Percentiles rank a stretch among this genome's conserved stretches.
These are phyloP conservation scores for Sporothrix phasma DNA, from an alignment of 2,329 filamentous ascomycete genomes.

Conservation along the genomic window DNA sequence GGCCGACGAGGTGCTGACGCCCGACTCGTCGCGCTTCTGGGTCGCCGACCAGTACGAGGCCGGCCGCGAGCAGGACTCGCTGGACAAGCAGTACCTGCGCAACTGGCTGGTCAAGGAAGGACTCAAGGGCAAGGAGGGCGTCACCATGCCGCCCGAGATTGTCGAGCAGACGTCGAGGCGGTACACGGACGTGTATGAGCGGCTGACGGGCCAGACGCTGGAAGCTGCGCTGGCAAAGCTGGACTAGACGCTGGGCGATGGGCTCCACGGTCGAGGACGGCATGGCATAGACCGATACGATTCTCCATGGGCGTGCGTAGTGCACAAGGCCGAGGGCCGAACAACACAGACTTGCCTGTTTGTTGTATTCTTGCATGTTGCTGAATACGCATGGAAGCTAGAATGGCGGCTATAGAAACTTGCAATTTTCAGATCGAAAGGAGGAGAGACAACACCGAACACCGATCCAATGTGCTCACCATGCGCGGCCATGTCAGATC, in stretches of 20 bases:
- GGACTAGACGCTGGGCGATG: background rate
- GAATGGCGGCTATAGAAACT: background rate
- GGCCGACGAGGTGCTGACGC: conserved; percentile 78
- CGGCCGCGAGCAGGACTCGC: conserved; percentile 68
- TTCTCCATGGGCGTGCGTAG: background rate
- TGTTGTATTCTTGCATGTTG: background rate
- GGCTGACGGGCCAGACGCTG: conserved; percentile 49
- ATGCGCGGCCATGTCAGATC: background rate
- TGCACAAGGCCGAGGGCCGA: background rate
- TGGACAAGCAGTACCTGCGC: conserved; percentile 78
- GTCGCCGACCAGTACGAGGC: conserved; percentile 59
- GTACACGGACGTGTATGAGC: conserved; percentile 67
- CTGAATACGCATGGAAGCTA: background rate
- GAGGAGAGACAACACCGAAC: too few relatives aligned
- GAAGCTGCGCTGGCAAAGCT: conserved; percentile 25
- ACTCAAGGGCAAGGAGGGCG: conserved; percentile 64
- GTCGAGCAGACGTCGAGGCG: conserved; percentile 57
- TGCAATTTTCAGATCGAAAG: too few relatives aligned
- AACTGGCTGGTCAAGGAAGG: conserved; percentile 70
- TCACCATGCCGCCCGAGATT: conserved; percentile 63
- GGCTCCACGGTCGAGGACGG: background rate
- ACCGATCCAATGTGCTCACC: background rate
- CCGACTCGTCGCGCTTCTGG: conserved; percentile 83
- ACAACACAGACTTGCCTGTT: background rate
- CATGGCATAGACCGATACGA: background rate